Base-by-base conservation (phyloP, 768 basidiomycete species). In the Leccinellum albellum region DNA sequence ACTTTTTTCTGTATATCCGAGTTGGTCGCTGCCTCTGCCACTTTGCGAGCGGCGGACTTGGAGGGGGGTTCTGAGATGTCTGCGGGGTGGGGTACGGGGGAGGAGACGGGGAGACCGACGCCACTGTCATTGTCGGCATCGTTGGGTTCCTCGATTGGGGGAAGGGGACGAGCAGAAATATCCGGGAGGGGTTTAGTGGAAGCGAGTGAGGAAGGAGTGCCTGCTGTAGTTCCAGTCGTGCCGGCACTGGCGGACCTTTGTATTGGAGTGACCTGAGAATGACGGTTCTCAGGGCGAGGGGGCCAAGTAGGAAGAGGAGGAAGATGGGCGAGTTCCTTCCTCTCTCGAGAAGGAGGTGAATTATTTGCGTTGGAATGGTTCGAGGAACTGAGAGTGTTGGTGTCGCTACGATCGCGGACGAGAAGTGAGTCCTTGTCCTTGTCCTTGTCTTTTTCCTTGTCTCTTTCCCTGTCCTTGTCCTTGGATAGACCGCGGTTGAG, bases 1-100 rank as follows among this genome's bases (percentile, higher is more conserved):
- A 94, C 91, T 75, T 91, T 91, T 79, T 94, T 94, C 66, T 82
- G 83, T 31, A 82, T 76, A 61, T 88, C 87, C 59, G 70, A 70
- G 48, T 33, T 58, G 13, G 62, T 28, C n/a, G 57, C 51, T 37
- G 65, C 64, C 51, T 76, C 78, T 55, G 70, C 69, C 28, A 70
- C 71, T 66, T 74, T 79, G 62, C 77, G 76, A 17, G 75, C 74
- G 44, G 49, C 59, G 7, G 63, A 56, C 58, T 70, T 70, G 63
- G 67, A 68, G 9, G 61, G 57, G n/a, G 61, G 57, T 28, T 71
- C 69, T 46, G 52, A 45, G 15, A 42, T 24, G 44, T 73, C 70
- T 28, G 62, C 13, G 4, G 54, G 50, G 54, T 53, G 58, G 53
- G 64, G 51, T 67, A 71, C 45, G 69, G 69, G 53, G 68, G 71